Conservation (phyloP, 1,139 yeast genomes). For the Geotrichum phurueaensis region DNA sequence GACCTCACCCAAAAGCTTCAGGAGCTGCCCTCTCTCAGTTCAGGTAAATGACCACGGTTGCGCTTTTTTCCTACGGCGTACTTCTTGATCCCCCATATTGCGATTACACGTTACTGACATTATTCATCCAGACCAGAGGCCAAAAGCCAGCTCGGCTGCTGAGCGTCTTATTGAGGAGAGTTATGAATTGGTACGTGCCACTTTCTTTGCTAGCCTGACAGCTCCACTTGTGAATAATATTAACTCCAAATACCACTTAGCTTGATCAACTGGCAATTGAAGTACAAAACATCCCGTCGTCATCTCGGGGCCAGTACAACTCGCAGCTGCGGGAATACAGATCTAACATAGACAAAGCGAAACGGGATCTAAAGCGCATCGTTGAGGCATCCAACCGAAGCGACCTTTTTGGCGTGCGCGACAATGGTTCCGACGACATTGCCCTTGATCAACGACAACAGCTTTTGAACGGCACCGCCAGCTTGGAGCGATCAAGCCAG, state of each 20-base stretch:
- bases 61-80: slow-evolving; percentile 29
- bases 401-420: slow-evolving; percentile 60
- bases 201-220: not conserved
- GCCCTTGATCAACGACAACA: slow-evolving; percentile 75
- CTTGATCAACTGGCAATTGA: slow-evolving; percentile 77
- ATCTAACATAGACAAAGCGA: slow-evolving; percentile 53
- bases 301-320: slow-evolving; percentile 60
- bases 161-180: slow-evolving; percentile 74
- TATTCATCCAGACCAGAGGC: slow-evolving; percentile 24
- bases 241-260: slow-evolving; percentile 17
- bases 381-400: slow-evolving; percentile 55
- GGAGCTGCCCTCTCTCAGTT: slow-evolving; percentile 48
- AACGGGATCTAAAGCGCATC: slow-evolving; percentile 41
- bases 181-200: slow-evolving; percentile 48
- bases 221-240: not conserved
- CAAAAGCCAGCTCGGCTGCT: slow-evolving; percentile 41
- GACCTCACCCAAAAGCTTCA: slow-evolving; percentile 65
- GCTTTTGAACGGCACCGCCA: slow-evolving; percentile 68
- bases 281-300: slow-evolving; percentile 72
- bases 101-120: not conserved
- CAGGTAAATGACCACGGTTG: slow-evolving; percentile 35
- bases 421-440: slow-evolving; percentile 38
- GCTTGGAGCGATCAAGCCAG: slow-evolving; percentile 77
- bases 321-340: slow-evolving; percentile 65
- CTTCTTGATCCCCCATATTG: not conserved